These are phyloP conservation scores for Aspergillus fructus DNA, from an alignment of 2,329 filamentous ascomycete genomes.

Conservation along the genomic window DNA sequence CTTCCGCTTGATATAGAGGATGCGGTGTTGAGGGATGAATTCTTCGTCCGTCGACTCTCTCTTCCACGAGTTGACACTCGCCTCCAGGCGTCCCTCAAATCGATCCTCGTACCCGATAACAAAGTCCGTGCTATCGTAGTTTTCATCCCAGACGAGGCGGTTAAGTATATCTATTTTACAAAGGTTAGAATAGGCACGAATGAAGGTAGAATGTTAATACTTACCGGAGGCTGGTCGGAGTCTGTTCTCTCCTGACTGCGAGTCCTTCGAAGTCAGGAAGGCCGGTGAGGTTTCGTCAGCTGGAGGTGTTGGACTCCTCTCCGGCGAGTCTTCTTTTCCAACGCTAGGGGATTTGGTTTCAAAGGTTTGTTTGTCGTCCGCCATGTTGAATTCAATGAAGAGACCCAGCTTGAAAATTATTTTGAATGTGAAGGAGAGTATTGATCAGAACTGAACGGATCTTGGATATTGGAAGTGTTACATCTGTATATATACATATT, in stretches of 20 bases:
- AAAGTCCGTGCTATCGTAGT: conserved; percentile 46
- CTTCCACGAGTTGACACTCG: conserved; percentile 51
- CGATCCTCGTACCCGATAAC: conserved; percentile 56
- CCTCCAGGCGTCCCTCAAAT: conserved; percentile 52
- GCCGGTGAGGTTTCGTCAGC: neutral
- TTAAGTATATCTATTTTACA: conserved; percentile 43
- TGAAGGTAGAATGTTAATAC: neutral
- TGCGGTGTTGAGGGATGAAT: conserved; percentile 57
- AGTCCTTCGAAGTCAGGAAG: neutral
- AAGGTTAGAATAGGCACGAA: neutral
- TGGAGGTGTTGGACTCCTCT: neutral
- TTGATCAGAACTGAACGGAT: neutral
- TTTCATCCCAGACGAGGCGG: conserved; percentile 52
- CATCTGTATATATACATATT: neutral
- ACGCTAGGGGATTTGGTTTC: neutral
- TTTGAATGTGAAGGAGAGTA: neutral
- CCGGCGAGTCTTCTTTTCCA: neutral
- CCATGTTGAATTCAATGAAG: neutral
- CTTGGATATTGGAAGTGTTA: neutral
- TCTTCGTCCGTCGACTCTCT: conserved; percentile 55
- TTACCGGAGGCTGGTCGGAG: conserved; percentile 16
- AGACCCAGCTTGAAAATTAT: neutral
- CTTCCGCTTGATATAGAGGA: conserved; percentile 50
- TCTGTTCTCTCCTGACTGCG: conserved; percentile 15
- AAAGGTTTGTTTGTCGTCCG: neutral